Base-by-base conservation (phyloP, 345 rosid species). In the Aquilaria yunnanensis region DNA sequence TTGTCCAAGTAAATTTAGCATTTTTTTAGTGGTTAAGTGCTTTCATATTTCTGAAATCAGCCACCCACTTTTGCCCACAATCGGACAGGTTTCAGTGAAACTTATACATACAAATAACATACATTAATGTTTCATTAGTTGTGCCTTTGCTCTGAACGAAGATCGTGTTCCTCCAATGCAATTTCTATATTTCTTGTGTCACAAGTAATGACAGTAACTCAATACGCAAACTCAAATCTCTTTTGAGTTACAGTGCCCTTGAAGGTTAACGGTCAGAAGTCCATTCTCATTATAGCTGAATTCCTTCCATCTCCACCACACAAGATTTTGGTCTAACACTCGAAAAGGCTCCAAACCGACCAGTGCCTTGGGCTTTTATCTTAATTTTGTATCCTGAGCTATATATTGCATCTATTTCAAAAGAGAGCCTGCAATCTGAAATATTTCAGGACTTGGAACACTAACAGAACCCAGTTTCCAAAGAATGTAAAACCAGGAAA, bases 281-380 rank as follows among this genome's bases (percentile, higher is more conserved):
- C 84, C 86, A 64, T 84, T 68, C 37, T 66, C 78, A 48, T 65
- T 66, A 70, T 83, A 78, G 29, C 56, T 62, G 76, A 75, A 81
- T 47, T 83, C 79, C 37, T n/a, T 75, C 5, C 14, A 50, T 68
- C 51, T 83, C 91, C 67, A 85, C 85, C 43, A n/a, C 66, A 56
- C 86, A 86, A 59, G n/a, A 46, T 61, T 66, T 83, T 1, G 87
- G 85, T 68, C 76, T 57, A 10, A 12, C 9, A 66, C 70, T 81
- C 4, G 89, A 81, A 63, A 74, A 85, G 33, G 64, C 76, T 66
- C 87, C 92, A 56, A 83, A 80, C 62, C 83, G 51, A 56, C 89
- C 89, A 54, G 69, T 69, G 10, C 89, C 89, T 74, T 75, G 64
- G 1, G 55, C 80, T 66, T 64, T 66, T 33, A 78, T 54, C 48